Base-by-base conservation (phyloP, 176 grass and related monocot genomes). In the Phyllostachys edulis region DNA sequence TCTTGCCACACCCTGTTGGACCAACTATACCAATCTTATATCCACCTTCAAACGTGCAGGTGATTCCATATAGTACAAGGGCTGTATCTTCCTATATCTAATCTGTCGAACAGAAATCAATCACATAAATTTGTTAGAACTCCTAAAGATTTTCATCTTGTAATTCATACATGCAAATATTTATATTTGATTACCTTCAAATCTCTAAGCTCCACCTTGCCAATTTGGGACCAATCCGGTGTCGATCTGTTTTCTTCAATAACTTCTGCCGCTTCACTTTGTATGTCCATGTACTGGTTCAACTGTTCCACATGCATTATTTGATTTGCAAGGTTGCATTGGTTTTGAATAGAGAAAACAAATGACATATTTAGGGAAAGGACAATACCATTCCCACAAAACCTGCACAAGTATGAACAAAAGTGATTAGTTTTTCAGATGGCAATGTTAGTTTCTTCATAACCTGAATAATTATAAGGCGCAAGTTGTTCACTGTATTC, bases 331-430 rank as follows among this genome's bases (percentile, higher is more conserved):
- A 99, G 88, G 16, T 66, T 82, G 32, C 93, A 99, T 61, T 99
- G 89, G n/a, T 99, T 85, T 92, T 99, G 89, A 61, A 99, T 96
- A 38, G 93, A 99, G 54, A 51, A 84, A 59, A 95, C 87, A 59
- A 99, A 84, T 1, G 89, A 92, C 16, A 75, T 87, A 76, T 99
- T 99, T 68, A 99, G 65, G 34, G 96, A 96, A 60, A 95, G 26
- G 96, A 98, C 69, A 98, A 78, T 49, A 89, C 96, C 93, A 99
- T 92, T 77, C 96, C 93, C 27, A 99, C 87, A 90, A 96, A 96
- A 47, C 93, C 96, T 99, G 91, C 60, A 56, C 6, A 83, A 20
- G 67, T 7, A 79, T 41, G 59, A 72, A 73, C 3, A 21, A 12
- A 44, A 74, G 17, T 75, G 49, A 44, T 75, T 80, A 89, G 49